Evolutionary conservation across 2,329 filamentous ascomycete genomes (phyloP), one percentile per base, ranked within the genome.

Genomic region (Fusarium cicatricum): DNA sequence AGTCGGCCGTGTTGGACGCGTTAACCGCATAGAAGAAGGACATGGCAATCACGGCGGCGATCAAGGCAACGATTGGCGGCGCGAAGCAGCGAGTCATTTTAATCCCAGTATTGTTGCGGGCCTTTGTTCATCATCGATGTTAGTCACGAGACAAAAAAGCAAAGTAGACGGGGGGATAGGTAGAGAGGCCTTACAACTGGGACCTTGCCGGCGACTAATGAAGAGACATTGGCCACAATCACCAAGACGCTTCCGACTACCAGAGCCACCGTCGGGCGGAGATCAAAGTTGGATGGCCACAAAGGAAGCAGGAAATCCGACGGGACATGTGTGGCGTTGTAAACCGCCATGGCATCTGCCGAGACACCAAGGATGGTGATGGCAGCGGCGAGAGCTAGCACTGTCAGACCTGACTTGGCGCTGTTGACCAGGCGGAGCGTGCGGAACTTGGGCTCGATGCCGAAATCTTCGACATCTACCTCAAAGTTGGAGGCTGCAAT

Each of bases 11-110:
- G 12, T 72, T 72, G 4, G 85, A 86, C 15, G 78, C 71, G 62
- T 86, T 83, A 70, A 84, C 77, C 49, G 76, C 77, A 66, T 86
- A 88, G 70, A 84, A 86, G 71, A 87, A 79, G 45, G 78, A 74
- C 67, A 85, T 81, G 58, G 80, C 79, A 50, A 86, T 74, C 43
- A 86, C 69, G 33, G 82, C 78, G 11, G 70, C 71, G 41, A 73
- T 57, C 46, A 78, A 66, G 16, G 65, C 69, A n/a, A 71, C 33
- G 14, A 64, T 50, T 4, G 75, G 72, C 5, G 69, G 67, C 2
- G 60, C 58, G 21, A 77, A 45, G 37, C 56, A 53, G 54, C 70
- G 15, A 15, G 57, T 45, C 17, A 54, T 45, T 46, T 68, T 67
- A 11, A 59, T 39, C 19, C 33, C 45, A 31, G 55, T 26, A 43